A percentile compares a stretch with the other conserved stretches of the same genome.
Conservation (phyloP, 495 filamentous ascomycete genomes). For the Podospora australis region DNA sequence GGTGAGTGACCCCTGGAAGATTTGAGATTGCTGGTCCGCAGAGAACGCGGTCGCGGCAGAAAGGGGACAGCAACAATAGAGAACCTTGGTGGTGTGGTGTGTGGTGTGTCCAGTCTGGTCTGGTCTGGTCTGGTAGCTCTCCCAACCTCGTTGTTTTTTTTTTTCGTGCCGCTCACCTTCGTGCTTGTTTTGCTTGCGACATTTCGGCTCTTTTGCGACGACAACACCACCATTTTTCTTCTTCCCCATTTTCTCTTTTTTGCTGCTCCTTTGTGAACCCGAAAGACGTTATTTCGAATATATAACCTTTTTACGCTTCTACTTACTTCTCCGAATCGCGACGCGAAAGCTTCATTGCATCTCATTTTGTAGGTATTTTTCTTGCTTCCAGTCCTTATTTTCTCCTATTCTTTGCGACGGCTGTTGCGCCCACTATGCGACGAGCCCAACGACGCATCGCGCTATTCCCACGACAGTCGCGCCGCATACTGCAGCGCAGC, state of each 20-base stretch:
- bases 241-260: background rate
- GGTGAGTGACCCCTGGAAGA: background rate
- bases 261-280: too few relatives aligned
- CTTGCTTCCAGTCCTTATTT: too few relatives aligned
- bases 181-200: conserved; percentile 18
- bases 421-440: background rate
- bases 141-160: conserved; percentile 16
- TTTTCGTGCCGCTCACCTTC: conserved; percentile 16
- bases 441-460: background rate
- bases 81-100: background rate
- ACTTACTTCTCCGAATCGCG: too few relatives aligned
- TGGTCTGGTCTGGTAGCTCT: background rate
- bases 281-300: too few relatives aligned
- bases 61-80: background rate
- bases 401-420: background rate
- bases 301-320: too few relatives aligned
- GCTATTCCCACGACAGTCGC: background rate
- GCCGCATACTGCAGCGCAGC: too few relatives aligned
- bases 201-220: conserved; percentile 1
- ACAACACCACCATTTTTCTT: background rate
- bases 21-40: background rate
- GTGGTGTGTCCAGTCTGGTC: too few relatives aligned
- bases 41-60: background rate
- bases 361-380: too few relatives aligned
- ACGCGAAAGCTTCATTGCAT: too few relatives aligned